Conservation (phyloP, 1,139 yeast genomes). For the Wickerhamomyces sp. region DNA sequence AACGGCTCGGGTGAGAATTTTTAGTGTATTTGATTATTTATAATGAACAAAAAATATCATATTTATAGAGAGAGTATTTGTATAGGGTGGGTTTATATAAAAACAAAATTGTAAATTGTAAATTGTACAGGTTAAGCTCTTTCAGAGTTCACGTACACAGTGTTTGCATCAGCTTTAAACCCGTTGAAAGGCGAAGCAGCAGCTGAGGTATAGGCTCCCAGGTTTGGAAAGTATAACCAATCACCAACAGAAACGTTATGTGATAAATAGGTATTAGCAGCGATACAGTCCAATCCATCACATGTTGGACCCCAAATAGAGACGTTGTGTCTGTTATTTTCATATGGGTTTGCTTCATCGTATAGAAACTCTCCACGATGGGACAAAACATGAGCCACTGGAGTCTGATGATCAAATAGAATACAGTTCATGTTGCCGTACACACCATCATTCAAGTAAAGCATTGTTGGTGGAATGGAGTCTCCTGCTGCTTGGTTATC, state of each 20-base stretch:
- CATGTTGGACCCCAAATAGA: conserved; percentile 99
- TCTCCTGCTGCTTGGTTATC: conserved; percentile 24
- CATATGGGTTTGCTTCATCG: conserved; percentile 27
- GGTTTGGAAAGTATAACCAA: conserved; percentile 80
- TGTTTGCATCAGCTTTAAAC: conserved; percentile 58
- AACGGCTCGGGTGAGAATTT: no score
- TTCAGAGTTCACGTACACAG: conserved; percentile 56
- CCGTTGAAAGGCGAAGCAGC: conserved; percentile 92
- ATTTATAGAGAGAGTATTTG: no score
- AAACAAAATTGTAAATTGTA: not conserved
- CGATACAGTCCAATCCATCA: conserved; percentile 89
- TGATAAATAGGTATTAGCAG: conserved; percentile 47
- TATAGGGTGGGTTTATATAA: no score
- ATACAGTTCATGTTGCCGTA: conserved; percentile 95
- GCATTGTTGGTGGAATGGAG: conserved; percentile 34
- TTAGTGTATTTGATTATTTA: no score
- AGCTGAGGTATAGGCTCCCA: conserved; percentile 93
- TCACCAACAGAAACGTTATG: conserved; percentile 76
- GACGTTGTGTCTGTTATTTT: conserved; percentile 32
- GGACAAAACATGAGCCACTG: conserved; percentile 61
- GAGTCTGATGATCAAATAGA: conserved; percentile 85
- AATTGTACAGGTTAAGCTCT: conserved; percentile 3
- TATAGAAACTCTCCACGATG: conserved; percentile 48
- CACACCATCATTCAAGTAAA: conserved; percentile 91
- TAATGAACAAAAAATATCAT: no score